Percentiles rank a stretch among this genome's conserved stretches.
Conservation (phyloP, 192 early-diverging fungal species). For the Chytriomyces confervae region DNA sequence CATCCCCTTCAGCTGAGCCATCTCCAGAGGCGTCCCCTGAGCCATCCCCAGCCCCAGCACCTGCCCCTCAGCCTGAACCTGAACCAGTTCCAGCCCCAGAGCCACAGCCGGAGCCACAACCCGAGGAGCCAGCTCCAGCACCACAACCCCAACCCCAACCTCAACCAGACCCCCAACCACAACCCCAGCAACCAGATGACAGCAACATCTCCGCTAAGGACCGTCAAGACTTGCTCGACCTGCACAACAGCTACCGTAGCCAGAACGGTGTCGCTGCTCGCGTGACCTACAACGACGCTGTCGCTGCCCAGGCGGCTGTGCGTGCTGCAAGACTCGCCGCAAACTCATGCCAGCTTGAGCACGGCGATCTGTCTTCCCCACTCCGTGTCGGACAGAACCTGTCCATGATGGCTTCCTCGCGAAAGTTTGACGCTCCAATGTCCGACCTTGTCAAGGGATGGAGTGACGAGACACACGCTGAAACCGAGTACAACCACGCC, state of each 20-base stretch:
- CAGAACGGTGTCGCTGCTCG: neutral
- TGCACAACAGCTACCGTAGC: constrained; percentile 24
- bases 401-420: neutral
- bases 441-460: constrained; percentile 16
- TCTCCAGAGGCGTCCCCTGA: neutral
- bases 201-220: constrained; percentile 9
- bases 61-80: neutral
- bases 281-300: neutral
- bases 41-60: neutral
- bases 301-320: constrained; percentile 5
- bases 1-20: neutral
- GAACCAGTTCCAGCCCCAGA: constrained; percentile 4
- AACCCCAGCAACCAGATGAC: neutral
- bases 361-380: neutral
- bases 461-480: neutral
- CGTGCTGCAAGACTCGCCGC: constrained; percentile 12
- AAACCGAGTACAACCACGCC: constrained; percentile 27
- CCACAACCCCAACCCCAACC: constrained; percentile 9
- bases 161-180: neutral
- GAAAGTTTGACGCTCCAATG: neutral
- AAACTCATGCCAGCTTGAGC: constrained; percentile 11
- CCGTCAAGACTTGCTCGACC: neutral
- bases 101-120: neutral
- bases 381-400: constrained; percentile 22
- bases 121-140: constrained; percentile 8